Base-by-base conservation (phyloP, 106 monocot genomes). In the Dendrobium nobile region DNA sequence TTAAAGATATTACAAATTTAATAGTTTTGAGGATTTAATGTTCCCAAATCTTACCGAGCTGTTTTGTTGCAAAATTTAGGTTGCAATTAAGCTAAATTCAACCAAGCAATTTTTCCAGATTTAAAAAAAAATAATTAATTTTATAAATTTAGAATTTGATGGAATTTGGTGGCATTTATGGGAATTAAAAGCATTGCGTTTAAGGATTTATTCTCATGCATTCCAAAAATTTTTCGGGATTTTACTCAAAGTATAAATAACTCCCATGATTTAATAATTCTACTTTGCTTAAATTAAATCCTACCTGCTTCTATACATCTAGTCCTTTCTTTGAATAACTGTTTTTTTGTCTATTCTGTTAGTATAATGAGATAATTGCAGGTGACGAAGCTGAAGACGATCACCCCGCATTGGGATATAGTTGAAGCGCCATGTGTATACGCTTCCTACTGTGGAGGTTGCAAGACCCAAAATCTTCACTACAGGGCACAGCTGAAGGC, bases 391-490 rank as follows among this genome's bases (percentile, higher is more conserved):
- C 41, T 98, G 79, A 85, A 90, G 84, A 98, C 95, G 5, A 81
- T 98, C 45, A 80, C 83, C 31, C 98, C 91, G 16, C 95, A 98
- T 43, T 26, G 73, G 54, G 76, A 98, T 78, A 54, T 55, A 0
- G 95, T 98, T 26, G 91, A 92, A 10, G 89, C 98, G 2, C 98
- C 98, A 7, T 98, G 98, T 75, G 82, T 84, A 59, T 93, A 95
- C 40, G 83, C 95, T 10, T 75, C 86, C 4, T 55, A 89, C 47
- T 98, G 98, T 73, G 98, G 95, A 22, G 98, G 98, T 24, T 98
- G 98, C 84, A 98, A 98, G 82, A 91, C 88, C 5, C 98, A 98
- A 72, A 91, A 89, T 61, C 84, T 98, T 67, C 75, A 83, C 10
- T 98, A 98, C 44, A 86, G 91, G 79, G 88, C 98, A 56, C 98